Evolutionary conservation across 2,329 filamentous ascomycete species (phyloP), one percentile per base, ranked within the genome.

Genomic region (Aspergillus ibericus): DNA sequence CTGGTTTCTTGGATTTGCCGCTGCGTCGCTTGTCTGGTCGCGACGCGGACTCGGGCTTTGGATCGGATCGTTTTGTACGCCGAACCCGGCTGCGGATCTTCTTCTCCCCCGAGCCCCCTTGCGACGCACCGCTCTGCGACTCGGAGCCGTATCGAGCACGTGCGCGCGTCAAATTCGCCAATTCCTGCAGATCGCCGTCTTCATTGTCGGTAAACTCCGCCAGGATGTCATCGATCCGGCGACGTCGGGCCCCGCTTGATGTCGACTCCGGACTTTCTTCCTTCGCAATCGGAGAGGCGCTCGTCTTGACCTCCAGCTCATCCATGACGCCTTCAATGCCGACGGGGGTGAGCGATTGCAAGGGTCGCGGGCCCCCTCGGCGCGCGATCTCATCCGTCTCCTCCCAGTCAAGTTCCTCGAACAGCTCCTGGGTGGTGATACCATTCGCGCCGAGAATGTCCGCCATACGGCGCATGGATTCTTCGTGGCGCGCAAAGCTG

Each of bases 381-480:
- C 62, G 61, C 10, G 74, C 70, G 48, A 75, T 76, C 18, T 72
- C 68, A 38, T 78, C 73, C 1, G 75, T 77, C 53, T 78, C 73
- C 40, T 77, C 64, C 67, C 75, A 75, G 34, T 78, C 75, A 15
- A 77, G 66, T 40, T 78, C 77, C 52, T 78, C 77, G 4, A 88
- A 77, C n/a, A 92, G 78, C 32, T 88, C 83, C 20, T 80, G 77
- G 22, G 84, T 84, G 2, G 82, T 82, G 27, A 88, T 79, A 2
- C 88, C 80, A 47, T 86, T 84, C 48, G 90, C 92, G 29, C 90
- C 91, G 60, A 93, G 89, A 53, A 91, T 84, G 42, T 91, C 85
- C 2, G 85, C 81, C 72, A 96, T 88, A 55, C 86, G 85, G 53
- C 83, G 82, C 65, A 96, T 80, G 0, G 93, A 89, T 63, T 85